Evolutionary conservation across 306 rosid genomes (phyloP).

Genomic region (Herpetospermum pedunculosum): DNA sequence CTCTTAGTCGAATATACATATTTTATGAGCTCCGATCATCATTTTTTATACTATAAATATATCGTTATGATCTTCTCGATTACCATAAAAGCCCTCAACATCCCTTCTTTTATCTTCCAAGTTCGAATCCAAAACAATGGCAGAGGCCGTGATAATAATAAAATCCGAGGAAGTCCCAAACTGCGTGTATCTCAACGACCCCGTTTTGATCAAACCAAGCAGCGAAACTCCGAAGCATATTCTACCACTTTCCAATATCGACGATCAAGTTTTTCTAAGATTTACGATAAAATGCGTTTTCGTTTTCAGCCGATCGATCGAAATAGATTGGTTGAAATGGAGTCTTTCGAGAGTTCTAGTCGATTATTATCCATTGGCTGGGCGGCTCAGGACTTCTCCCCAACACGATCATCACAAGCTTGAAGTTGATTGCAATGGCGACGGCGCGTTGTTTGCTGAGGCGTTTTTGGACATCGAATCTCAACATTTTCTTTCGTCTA

Average conservation of each 20-base stretch:
- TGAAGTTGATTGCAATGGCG: constrained; percentile 65
- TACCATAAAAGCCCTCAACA: no score
- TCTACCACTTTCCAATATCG: constrained; percentile 65
- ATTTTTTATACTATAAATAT: no score
- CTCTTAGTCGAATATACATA: no score
- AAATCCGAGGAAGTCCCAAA: constrained; percentile 52
- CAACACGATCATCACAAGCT: constrained; percentile 44
- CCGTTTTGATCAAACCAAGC: constrained; percentile 35
- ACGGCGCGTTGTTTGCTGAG: constrained; percentile 70
- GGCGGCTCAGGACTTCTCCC: constrained; percentile 34
- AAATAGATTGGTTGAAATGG: constrained; percentile 31
- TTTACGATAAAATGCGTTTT: constrained; percentile 65
- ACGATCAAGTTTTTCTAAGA: constrained; percentile 66
- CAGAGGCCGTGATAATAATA: constrained; percentile 17
- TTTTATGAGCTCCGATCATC: no score
- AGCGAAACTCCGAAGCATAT: constrained; percentile 59
- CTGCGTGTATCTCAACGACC: constrained; percentile 37
- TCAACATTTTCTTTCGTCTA: constrained; percentile 32
- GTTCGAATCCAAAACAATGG: no score
- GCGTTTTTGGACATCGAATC: constrained; percentile 56
- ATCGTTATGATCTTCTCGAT: no score
- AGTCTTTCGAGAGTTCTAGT: constrained; percentile 55
- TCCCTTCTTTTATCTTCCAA: no score
- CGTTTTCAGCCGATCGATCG: constrained; percentile 36
- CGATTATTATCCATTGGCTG: constrained; percentile 84